Percentiles rank a stretch among this genome's conserved stretches.
Conservation (phyloP, 2,329 filamentous ascomycete genomes). For the Cercospora nicotianae region DNA sequence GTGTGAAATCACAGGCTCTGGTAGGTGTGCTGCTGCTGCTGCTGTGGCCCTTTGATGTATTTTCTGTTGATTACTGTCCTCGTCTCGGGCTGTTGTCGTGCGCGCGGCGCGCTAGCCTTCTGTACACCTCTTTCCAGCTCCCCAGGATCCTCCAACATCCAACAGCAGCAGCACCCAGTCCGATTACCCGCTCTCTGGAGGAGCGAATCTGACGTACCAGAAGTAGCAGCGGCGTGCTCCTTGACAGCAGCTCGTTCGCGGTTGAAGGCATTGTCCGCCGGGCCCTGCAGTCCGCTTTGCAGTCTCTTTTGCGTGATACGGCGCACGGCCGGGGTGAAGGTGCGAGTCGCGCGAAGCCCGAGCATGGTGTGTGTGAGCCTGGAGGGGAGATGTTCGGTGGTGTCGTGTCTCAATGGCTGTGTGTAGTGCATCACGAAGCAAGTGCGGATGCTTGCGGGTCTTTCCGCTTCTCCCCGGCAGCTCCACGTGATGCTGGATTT, state of each 20-base stretch:
- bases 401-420: slow-evolving; percentile 6
- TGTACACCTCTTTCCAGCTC: not conserved
- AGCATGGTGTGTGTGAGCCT: slow-evolving; percentile 30
- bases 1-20: not conserved
- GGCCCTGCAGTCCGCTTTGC: slow-evolving; percentile 50
- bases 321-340: slow-evolving; percentile 32
- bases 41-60: not conserved
- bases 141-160: not conserved
- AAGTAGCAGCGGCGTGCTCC: slow-evolving; percentile 81
- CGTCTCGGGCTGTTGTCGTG: not conserved
- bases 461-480: slow-evolving; percentile 1
- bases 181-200: not conserved
- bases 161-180: not conserved
- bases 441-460: not conserved
- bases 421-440: slow-evolving; percentile 7
- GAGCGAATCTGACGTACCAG: slow-evolving; percentile 60
- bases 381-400: not conserved
- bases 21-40: not conserved
- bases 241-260: slow-evolving; percentile 87
- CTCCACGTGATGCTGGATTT: not conserved
- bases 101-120: not conserved
- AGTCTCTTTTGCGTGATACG: slow-evolving; percentile 30
- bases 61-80: not conserved
- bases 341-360: slow-evolving; percentile 32
- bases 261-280: slow-evolving; percentile 86